phyloP scores from a whole-genome alignment of 371 early-diverging fungal species.

The Apophysomyces sp. region DNA sequence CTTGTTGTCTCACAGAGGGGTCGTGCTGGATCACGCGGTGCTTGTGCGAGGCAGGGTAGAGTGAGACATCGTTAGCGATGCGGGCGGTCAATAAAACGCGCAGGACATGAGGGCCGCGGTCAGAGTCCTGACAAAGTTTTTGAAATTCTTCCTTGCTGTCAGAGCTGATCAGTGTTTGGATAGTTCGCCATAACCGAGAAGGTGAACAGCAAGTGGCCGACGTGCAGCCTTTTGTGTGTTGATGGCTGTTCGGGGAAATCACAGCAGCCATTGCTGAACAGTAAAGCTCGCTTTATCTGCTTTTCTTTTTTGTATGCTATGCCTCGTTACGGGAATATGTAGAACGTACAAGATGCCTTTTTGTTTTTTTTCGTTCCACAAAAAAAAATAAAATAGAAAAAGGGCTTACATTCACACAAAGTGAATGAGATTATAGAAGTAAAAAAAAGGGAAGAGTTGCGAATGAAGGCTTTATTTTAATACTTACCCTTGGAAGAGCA shows the following conservation, averaged over 20 bases:
- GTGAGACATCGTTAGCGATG: conserved; percentile 14
- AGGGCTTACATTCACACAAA: background rate
- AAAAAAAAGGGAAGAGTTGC: background rate
- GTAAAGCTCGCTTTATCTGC: background rate
- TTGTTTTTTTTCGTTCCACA: background rate
- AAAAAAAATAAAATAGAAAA: background rate
- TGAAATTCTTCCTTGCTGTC: conserved; percentile 12
- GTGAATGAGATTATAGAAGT: background rate
- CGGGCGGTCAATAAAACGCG: conserved; percentile 10
- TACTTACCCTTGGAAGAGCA: background rate
- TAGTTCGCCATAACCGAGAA: conserved; percentile 19
- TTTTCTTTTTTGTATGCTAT: background rate
- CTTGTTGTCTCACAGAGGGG: conserved; percentile 4
- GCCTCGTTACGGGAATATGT: too few species aligned
- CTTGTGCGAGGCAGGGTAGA: conserved; percentile 18
- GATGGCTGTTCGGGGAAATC: background rate
- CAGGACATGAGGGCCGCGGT: conserved; percentile 10
- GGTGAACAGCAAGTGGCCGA: conserved; percentile 16
- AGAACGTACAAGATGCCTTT: too few species aligned
- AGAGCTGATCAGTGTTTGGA: conserved; percentile 12
- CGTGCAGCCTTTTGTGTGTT: conserved; percentile 11
- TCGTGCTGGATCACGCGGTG: conserved; percentile 19
- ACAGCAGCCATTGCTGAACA: conserved; percentile 4
- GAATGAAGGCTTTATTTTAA: background rate
- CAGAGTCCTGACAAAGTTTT: conserved; percentile 5